Evolutionary conservation across 2,329 filamentous ascomycete genomes (phyloP), one percentile per base, ranked within the genome.

Genomic region (Fusarium sp.): DNA sequence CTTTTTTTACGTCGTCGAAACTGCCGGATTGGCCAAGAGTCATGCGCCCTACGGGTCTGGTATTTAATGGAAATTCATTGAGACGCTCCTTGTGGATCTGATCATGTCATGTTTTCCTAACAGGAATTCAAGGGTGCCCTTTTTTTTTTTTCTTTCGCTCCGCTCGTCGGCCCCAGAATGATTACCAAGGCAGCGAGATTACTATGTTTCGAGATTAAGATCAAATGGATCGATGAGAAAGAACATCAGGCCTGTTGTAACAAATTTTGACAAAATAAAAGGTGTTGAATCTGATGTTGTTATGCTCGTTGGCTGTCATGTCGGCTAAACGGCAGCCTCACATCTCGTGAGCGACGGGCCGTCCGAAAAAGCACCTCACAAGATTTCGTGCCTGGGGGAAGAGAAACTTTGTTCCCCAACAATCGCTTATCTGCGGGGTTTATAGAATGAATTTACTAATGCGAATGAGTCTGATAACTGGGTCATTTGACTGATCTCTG

Each of bases 21-120:
- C 71, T 60, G 31, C 70, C 10, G 7, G 20, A 73, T 73, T 73
- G 71, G 71, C 27, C 13, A 60, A n/a, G 31, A 7, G 3, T 63
- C 58, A 58, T 20, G 27, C 52, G 50, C 37, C 13, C 18, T 29
- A 33, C 22, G 56, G 13, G 22, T 31, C 24, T n/a, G 35, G 33
- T n/a, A 20, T 41, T 59, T 33, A 35, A 35, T 57, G 61, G 66
- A 54, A 39, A 31, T 64, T 67, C 52, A 64, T 71, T 22, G n/a
- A 67, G 57, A 60, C 33, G 50, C 18, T 27, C 20, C 11, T 10
- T 61, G 70, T 73, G 71, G 71, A 68, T 73, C 37, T 35, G 20
- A 72, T 73, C 71, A 73, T 72, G 71, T 73, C 73, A 73, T 73
- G 64, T 67, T 73, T 74, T 73, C 71, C 71, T 73, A 73, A 73